phyloP scores from a whole-genome alignment of 441 rosid species.

The Bruguiera hainesii region DNA sequence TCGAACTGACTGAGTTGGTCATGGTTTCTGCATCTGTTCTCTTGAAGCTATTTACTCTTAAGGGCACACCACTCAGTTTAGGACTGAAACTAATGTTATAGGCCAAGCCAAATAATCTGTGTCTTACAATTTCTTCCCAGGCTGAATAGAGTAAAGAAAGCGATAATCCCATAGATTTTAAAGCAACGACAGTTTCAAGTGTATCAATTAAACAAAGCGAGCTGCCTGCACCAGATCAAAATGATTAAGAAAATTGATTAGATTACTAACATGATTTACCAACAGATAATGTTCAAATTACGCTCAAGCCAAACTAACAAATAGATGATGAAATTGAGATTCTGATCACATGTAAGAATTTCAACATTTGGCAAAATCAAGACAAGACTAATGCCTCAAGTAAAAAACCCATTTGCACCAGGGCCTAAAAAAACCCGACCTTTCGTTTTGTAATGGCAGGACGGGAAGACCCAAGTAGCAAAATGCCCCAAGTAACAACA shows the following conservation, averaged over 20 bases:
- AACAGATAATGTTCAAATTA: neutral
- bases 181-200: neutral
- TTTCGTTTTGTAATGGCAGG: no score
- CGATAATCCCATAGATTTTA: constrained; percentile 35
- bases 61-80: constrained; percentile 16
- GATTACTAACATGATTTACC: neutral
- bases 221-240: constrained; percentile 13
- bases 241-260: constrained; percentile 3
- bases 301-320: neutral
- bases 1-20: constrained; percentile 27
- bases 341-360: neutral
- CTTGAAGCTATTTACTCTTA: constrained; percentile 34
- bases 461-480: no score
- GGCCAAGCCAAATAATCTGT: constrained; percentile 23
- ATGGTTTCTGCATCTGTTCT: constrained; percentile 31
- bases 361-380: neutral
- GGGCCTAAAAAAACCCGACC: neutral
- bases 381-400: neutral
- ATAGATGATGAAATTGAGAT: neutral
- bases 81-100: constrained; percentile 19
- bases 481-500: neutral
- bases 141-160: constrained; percentile 36
- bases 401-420: neutral
- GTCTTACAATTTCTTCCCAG: constrained; percentile 31
- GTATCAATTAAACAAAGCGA: neutral